Evolutionary conservation across 108 stramenopile species (phyloP).

Genomic region (Craspedostauros australis): DNA sequence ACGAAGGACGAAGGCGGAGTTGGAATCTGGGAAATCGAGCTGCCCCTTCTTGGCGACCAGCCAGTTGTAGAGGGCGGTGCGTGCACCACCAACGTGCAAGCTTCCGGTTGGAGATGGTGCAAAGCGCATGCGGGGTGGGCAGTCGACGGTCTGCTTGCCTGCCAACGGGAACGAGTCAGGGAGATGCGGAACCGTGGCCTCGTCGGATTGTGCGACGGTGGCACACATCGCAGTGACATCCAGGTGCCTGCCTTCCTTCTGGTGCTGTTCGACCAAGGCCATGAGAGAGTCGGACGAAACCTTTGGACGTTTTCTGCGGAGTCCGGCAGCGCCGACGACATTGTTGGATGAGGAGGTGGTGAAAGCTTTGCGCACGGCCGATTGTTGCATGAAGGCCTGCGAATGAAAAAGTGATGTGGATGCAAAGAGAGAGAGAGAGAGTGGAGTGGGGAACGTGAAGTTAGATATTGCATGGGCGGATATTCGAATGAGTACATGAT

Average conservation of each 20-base stretch:
- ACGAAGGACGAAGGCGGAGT: conserved; percentile 77
- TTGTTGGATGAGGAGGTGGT: conserved; percentile 5
- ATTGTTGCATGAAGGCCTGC: conserved; percentile 24
- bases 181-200: conserved; percentile 15
- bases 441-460: too few species aligned
- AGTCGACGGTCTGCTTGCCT: conserved; percentile 44
- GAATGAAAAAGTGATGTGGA: not conserved
- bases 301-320: conserved; percentile 16
- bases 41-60: conserved; percentile 87
- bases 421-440: too few species aligned
- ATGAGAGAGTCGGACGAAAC: conserved; percentile 21
- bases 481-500: not conserved
- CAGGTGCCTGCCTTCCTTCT: conserved; percentile 22
- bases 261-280: conserved; percentile 20
- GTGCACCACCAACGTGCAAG: conserved; percentile 94
- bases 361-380: not conserved
- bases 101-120: conserved; percentile 94
- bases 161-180: conserved; percentile 55
- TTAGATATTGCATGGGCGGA: too few species aligned
- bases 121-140: conserved; percentile 86
- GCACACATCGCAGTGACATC: conserved; percentile 17
- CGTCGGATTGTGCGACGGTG: not conserved
- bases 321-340: conserved; percentile 15
- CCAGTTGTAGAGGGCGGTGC: conserved; percentile 97
- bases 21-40: conserved; percentile 40